Evolutionary conservation across 2,329 filamentous ascomycete genomes (phyloP).

Genomic region (Botrytis elliptica): DNA sequence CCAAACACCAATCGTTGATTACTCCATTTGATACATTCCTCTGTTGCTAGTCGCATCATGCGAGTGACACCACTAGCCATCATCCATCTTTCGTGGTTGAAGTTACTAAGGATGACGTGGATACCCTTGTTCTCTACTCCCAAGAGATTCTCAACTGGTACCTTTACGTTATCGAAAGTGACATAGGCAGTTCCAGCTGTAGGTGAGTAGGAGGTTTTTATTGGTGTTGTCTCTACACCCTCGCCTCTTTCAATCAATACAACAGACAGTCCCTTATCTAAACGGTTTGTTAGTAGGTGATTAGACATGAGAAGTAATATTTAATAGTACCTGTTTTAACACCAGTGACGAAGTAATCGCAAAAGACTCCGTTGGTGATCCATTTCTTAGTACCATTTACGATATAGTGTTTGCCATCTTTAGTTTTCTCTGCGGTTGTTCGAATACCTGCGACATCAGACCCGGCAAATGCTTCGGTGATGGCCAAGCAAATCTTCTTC

Average conservation of each 20-base stretch:
- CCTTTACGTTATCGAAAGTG: conserved; percentile 83
- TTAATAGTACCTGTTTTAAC: conserved; percentile 57
- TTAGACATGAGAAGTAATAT: no score
- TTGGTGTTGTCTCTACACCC: conserved; percentile 71
- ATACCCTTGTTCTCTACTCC: conserved; percentile 86
- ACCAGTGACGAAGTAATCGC: conserved; percentile 80
- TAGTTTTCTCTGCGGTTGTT: conserved; percentile 74
- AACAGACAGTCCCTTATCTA: conserved; percentile 72
- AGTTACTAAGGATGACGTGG: conserved; percentile 79
- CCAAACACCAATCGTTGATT: conserved; percentile 84
- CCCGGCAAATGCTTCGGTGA: conserved; percentile 86
- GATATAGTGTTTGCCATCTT: conserved; percentile 69
- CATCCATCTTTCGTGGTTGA: conserved; percentile 83
- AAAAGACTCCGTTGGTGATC: conserved; percentile 80
- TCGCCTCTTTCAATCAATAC: conserved; percentile 72
- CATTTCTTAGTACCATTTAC: conserved; percentile 80
- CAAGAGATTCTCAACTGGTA: conserved; percentile 73
- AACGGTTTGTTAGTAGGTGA: background rate
- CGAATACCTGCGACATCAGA: conserved; percentile 77
- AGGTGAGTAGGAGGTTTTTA: conserved; percentile 80
- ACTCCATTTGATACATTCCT: conserved; percentile 85
- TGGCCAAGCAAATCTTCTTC: conserved; percentile 87
- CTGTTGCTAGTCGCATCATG: conserved; percentile 66
- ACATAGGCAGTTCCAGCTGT: conserved; percentile 56
- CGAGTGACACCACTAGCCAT: conserved; percentile 65